Evolutionary conservation across 1,284 basidiomycete genomes (phyloP), one percentile per base, ranked within the genome.

Genomic region (Leccinum olivaceoglutinosum): DNA sequence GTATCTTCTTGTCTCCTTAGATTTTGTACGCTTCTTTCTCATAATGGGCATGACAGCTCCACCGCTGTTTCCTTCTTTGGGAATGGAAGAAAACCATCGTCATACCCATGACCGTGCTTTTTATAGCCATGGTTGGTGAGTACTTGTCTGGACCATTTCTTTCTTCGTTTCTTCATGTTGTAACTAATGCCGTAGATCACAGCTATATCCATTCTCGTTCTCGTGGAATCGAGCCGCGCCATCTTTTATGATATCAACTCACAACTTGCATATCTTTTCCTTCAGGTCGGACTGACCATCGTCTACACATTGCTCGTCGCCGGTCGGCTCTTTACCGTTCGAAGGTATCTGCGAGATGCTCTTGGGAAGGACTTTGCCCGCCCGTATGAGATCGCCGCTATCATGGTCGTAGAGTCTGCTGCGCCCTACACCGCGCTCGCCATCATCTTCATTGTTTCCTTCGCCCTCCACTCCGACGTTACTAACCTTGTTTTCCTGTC

Each of bases 1-100:
- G 32, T 56, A 25, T 9, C n/a, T 2, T 21, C 10, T 14, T 18
- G 4, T 18, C n/a, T 21, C 21, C 11, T 51, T 25, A 5, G 10
- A 39, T 14, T n/a, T 46, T 2, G 8, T n/a, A 34, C 4, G 4
- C 49, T 36, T 64, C 36, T 64, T 60, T 25, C 58, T 65, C 34
- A 67, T 49, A 44, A 38, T 44, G 11, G 14, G 8, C 25, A 14
- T 9, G n/a, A 36, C 21, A 74, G 69, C 67, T 75, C 6, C 61
- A 74, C 55, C 72, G 74, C 9, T 76, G 75, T 58, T 66, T 70
- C 46, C 57, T 68, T 10, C 61, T 76, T 49, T 76, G 71, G 74
- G 32, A 59, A 51, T 68, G 69, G 66, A 14, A 64, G 36, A 62
- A 46, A 53, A 51, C 3, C 4, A 44, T 76, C 2, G 57, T 73